Evolutionary conservation across 345 rosid species (phyloP).

Genomic region (Jatropha curcas): DNA sequence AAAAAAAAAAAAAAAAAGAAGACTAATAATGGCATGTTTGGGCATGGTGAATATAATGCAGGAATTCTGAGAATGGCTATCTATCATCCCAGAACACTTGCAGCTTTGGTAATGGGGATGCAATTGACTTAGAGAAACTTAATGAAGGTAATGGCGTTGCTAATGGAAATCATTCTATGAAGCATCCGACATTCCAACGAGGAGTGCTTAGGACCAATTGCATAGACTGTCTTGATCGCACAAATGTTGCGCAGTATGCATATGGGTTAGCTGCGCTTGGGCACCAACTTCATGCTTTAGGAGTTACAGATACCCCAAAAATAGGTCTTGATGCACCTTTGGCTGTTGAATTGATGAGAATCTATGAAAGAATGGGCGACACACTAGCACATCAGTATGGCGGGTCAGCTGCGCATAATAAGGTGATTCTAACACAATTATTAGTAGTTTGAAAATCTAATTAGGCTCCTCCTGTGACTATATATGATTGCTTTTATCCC

Average conservation of each 20-base stretch:
- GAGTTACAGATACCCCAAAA: constrained; percentile 57
- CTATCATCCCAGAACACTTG: constrained; percentile 37
- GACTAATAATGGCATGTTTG: constrained; percentile 18
- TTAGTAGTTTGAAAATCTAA: neutral
- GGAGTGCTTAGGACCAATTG: constrained; percentile 98
- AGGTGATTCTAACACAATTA: constrained; percentile 37
- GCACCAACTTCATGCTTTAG: constrained; percentile 80
- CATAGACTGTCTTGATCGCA: constrained; percentile 97
- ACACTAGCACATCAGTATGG: constrained; percentile 87
- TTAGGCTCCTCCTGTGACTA: neutral
- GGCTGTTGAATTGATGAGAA: constrained; percentile 83
- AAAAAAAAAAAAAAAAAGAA: neutral
- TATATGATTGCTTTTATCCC: neutral
- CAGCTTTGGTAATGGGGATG: constrained; percentile 47
- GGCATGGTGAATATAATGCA: constrained; percentile 36
- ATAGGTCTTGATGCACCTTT: constrained; percentile 78
- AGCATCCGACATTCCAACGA: constrained; percentile 62
- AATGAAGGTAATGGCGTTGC: constrained; percentile 40
- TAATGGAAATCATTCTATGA: constrained; percentile 51
- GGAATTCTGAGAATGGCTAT: constrained; percentile 47
- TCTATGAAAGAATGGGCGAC: constrained; percentile 90
- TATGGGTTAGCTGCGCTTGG: constrained; percentile 97
- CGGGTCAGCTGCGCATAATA: constrained; percentile 90
- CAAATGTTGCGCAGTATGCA: constrained; percentile 98
- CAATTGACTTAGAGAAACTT: constrained; percentile 42